Base-by-base conservation (phyloP, 2,329 filamentous ascomycete species). In the Penicillium sp. region DNA sequence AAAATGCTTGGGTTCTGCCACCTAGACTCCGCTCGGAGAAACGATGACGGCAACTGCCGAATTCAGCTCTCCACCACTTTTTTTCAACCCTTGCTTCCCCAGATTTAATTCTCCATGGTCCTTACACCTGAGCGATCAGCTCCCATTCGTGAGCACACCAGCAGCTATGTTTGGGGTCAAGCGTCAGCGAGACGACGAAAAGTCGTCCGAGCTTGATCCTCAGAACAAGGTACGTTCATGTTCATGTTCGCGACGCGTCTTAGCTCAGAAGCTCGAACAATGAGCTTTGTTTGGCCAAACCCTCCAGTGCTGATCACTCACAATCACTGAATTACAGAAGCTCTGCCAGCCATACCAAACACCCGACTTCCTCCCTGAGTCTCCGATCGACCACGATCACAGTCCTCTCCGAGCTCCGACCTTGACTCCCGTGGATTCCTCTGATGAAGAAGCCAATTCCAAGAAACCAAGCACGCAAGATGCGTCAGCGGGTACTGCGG, bases 391-490 rank as follows among this genome's bases (percentile, higher is more conserved):
- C 51, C 46, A 43, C 46, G 52, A 46, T n/a, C 44, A n/a, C 14
- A 27, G 53, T 8, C 59, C 59, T 11, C 62, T 65, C 27, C 59
- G 62, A 39, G 52, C 67, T 29, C 66, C 70, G 29, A 67, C 65
- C 14, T 57, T 75, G n/a, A 77, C 72, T 2, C 73, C 74, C 0
- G 66, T 65, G 19, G 72, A 77, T 35, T 73, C 74, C 1, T 75
- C 71, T 10, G 71, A 74, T 25, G 70, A 76, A 26, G 73, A 76
- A 14, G 14, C n/a, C 27, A 65, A 64, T 29, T 53, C 25, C 9
- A 23, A 61, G 44, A 47, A 51, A 56, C 27, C 60, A 65, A 26
- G 55, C 61, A 19, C 62, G 67, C 27, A 67, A 19, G 11, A 21
- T 11, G 11, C 23, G 16, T 42, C 33, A 10, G 19, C 11, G 9